Evolutionary conservation across 306 rosid genomes (phyloP).

Genomic region (Canavalia gladiata): DNA sequence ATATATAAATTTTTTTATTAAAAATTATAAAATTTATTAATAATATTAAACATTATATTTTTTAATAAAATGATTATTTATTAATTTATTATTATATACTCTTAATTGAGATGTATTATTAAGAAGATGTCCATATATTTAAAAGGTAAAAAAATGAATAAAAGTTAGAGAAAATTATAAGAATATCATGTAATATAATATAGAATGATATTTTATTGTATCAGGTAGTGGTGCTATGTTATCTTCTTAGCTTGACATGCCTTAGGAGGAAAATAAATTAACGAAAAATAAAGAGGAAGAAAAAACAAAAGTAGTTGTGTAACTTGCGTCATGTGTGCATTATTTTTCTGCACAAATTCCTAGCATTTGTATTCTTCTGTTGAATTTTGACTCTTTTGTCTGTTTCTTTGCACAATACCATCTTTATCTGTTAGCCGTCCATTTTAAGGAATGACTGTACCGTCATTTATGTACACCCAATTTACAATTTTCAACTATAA

Average conservation of each 20-base stretch:
- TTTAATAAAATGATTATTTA: no score
- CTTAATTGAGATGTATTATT: no score
- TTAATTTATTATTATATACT: no score
- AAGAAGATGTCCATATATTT: no score
- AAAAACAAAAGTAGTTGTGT: slow-evolving; percentile 12
- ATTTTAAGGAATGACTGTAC: not conserved
- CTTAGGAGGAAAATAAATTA: not conserved
- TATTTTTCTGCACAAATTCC: not conserved
- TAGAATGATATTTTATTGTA: not conserved
- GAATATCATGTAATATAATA: no score
- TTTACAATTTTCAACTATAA: not conserved
- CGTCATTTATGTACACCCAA: not conserved
- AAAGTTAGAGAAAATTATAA: no score
- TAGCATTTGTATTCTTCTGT: slow-evolving; percentile 15
- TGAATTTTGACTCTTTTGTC: slow-evolving; percentile 38
- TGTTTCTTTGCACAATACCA: slow-evolving; percentile 31
- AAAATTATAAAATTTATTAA: no score
- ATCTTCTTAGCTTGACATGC: not conserved
- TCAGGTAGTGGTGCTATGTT: not conserved
- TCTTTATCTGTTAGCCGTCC: slow-evolving; percentile 30
- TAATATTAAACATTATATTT: no score
- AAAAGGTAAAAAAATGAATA: no score
- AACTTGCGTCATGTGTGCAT: not conserved
- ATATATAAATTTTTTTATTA: no score
- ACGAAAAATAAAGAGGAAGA: not conserved